phyloP scores from a whole-genome alignment of 768 basidiomycete species.

The Collybia sp. region DNA sequence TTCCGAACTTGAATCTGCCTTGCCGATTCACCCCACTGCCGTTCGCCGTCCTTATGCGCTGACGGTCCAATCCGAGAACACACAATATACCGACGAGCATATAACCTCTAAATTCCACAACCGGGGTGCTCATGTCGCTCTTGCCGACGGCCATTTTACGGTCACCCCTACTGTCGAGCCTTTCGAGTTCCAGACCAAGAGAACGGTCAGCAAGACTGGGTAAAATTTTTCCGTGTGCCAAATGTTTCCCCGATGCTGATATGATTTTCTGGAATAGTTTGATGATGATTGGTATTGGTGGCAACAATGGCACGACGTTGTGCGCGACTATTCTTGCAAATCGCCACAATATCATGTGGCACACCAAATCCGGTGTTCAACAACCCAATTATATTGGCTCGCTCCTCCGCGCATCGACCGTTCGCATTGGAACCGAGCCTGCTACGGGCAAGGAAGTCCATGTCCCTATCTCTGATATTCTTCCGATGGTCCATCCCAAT shows the following conservation, averaged over 20 bases:
- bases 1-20: slow-evolving; percentile 61
- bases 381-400: slow-evolving; percentile 98
- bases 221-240: slow-evolving; percentile 33
- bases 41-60: slow-evolving; percentile 72
- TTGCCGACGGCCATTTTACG: slow-evolving; percentile 70
- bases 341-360: slow-evolving; percentile 91
- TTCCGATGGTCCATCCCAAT: slow-evolving; percentile 98
- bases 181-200: slow-evolving; percentile 89
- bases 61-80: slow-evolving; percentile 78
- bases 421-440: slow-evolving; percentile 83
- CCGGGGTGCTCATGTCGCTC: slow-evolving; percentile 68
- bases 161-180: slow-evolving; percentile 76
- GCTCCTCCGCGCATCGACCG: slow-evolving; percentile 91
- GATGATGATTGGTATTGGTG: slow-evolving; percentile 95
- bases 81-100: slow-evolving; percentile 73
- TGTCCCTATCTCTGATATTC: slow-evolving; percentile 86
- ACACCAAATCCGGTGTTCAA: slow-evolving; percentile 87
- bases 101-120: slow-evolving; percentile 83
- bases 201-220: slow-evolving; percentile 90
- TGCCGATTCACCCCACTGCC: slow-evolving; percentile 82
- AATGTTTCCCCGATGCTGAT: slow-evolving; percentile 6
- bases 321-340: slow-evolving; percentile 95
- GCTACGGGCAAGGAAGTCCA: slow-evolving; percentile 83
- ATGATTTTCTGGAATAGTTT: slow-evolving; percentile 45
- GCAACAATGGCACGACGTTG: slow-evolving; percentile 95